phyloP scores from a whole-genome alignment of 352 stramenopile species.

The Pythium apleroticum region DNA sequence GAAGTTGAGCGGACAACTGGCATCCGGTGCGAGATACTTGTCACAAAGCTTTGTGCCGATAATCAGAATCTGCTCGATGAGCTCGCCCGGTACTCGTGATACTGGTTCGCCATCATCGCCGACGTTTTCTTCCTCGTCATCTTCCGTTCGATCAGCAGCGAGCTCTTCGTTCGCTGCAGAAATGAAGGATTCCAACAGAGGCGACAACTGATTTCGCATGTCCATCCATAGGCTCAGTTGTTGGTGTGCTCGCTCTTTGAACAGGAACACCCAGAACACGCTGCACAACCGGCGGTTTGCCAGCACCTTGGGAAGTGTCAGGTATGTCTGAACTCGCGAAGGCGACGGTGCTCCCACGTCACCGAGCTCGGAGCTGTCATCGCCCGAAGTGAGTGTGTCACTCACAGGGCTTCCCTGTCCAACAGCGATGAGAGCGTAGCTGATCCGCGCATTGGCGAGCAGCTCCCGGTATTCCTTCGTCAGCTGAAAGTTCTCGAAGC shows the following conservation, averaged over 20 bases:
- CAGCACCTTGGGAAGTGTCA: constrained; percentile 75
- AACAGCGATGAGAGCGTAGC: constrained; percentile 39
- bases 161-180: constrained; percentile 38
- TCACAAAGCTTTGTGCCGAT: constrained; percentile 52
- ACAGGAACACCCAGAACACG: constrained; percentile 87
- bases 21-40: constrained; percentile 59
- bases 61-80: constrained; percentile 70
- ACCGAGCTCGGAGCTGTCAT: constrained; percentile 19
- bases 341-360: constrained; percentile 11
- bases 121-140: constrained; percentile 21
- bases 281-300: constrained; percentile 78
- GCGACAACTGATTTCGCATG: constrained; percentile 65
- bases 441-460: constrained; percentile 54
- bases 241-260: constrained; percentile 81
- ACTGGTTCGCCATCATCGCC: constrained; percentile 17
- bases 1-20: constrained; percentile 66
- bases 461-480: constrained; percentile 61
- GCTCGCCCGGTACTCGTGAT: constrained; percentile 41
- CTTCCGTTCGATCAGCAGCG: constrained; percentile 29
- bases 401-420: constrained; percentile 24
- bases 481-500: constrained; percentile 57
- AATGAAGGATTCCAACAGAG: constrained; percentile 61
- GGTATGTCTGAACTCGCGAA: constrained; percentile 38
- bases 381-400: constrained; percentile 20
- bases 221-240: constrained; percentile 87